phyloP scores from a whole-genome alignment of 108 stramenopile species.

The Cyclostephanos invisitatus region DNA sequence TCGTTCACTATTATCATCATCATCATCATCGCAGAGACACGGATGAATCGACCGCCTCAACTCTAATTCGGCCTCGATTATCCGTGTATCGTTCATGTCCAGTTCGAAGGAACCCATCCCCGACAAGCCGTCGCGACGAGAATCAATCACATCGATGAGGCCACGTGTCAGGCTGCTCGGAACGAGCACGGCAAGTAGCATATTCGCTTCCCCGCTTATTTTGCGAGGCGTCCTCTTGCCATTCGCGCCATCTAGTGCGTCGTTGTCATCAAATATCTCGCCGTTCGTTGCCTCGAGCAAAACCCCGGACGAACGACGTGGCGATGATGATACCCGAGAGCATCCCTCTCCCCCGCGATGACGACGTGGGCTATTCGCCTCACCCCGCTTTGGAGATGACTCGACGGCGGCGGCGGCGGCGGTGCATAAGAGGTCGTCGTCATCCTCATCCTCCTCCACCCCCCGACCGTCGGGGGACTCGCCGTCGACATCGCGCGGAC shows the following conservation, averaged over 20 bases:
- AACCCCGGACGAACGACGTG: not conserved
- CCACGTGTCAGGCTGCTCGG: constrained; percentile 17
- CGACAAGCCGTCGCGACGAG: not conserved
- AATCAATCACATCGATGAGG: constrained; percentile 4
- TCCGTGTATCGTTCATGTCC: not conserved
- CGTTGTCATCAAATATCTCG: not conserved
- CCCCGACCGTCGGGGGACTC: not conserved
- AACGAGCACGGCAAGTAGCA: constrained; percentile 14
- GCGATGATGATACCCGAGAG: not conserved
- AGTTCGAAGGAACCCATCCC: not conserved
- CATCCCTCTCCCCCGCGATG: constrained; percentile 7
- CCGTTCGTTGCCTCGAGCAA: not conserved
- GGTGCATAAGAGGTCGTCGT: not conserved
- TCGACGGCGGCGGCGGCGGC: no score
- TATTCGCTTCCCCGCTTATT: not conserved
- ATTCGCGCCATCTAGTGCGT: not conserved
- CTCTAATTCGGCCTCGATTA: constrained; percentile 20
- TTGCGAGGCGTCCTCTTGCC: not conserved
- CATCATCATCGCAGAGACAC: constrained; percentile 5
- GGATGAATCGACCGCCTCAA: constrained; percentile 39
- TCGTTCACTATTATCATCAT: no score
- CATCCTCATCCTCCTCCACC: no score
- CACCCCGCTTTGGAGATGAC: no score
- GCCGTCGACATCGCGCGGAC: not conserved
- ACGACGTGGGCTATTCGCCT: constrained; percentile 3